phyloP scores from a whole-genome alignment of 352 stramenopile genomes.

The Thraustochytrium striatum region DNA sequence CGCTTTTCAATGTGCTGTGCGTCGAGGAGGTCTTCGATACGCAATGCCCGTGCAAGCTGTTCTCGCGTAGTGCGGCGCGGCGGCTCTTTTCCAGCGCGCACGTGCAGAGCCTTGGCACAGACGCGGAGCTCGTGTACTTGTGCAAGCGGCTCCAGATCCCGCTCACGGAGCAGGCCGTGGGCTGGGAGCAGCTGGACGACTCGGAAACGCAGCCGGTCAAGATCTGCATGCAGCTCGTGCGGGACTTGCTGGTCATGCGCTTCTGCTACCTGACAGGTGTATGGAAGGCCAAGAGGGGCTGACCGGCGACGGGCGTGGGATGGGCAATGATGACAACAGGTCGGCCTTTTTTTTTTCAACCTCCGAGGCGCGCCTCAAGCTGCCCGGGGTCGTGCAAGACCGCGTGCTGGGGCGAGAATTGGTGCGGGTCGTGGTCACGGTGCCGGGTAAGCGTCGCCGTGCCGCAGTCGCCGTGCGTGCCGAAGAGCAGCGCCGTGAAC shows the following conservation, averaged over 20 bases:
- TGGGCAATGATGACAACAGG: too few species aligned
- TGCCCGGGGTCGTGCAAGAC: not conserved
- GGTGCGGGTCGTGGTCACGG: not conserved
- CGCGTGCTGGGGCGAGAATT: conserved; percentile 3
- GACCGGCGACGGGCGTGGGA: too few species aligned
- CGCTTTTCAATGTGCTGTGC: conserved; percentile 17
- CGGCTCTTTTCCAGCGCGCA: not conserved
- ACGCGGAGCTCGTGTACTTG: not conserved
- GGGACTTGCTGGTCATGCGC: conserved; percentile 25
- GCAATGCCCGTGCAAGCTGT: conserved; percentile 23
- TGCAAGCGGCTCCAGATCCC: not conserved
- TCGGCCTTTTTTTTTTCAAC: too few species aligned
- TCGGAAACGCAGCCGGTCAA: not conserved
- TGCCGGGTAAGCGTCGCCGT: too few species aligned
- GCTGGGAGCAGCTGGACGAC: not conserved
- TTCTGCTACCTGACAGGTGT: not conserved
- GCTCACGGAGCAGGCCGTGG: not conserved
- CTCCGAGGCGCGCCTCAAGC: too few species aligned
- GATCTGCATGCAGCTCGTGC: not conserved
- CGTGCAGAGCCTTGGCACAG: not conserved
- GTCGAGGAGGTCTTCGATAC: conserved; percentile 24
- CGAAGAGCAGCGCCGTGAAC: conserved; percentile 11
- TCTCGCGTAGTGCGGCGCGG: conserved; percentile 3
- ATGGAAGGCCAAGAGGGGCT: not conserved
- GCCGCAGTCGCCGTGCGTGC: not conserved